Conservation (phyloP, 257 asterid genomes). For the Salvia rosmarinus region DNA sequence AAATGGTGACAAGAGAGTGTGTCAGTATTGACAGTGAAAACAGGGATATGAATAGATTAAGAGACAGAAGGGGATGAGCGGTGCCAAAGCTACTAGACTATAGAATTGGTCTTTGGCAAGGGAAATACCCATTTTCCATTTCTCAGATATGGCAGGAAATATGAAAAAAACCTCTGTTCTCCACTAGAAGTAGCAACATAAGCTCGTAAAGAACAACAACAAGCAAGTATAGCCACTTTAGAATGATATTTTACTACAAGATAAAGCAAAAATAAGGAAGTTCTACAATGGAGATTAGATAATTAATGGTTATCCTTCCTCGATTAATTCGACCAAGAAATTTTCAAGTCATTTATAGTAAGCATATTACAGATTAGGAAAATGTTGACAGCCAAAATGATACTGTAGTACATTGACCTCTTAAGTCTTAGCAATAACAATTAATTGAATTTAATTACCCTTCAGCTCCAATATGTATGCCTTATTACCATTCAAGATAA, state of each 20-base stretch:
- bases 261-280: slow-evolving; percentile 8
- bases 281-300: neutral
- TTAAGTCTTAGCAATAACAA: neutral
- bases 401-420: neutral
- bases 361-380: slow-evolving; percentile 7
- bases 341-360: neutral
- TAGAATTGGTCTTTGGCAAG: neutral
- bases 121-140: neutral
- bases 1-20: neutral
- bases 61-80: too few relatives aligned
- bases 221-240: neutral
- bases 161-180: neutral
- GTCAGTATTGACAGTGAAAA: neutral
- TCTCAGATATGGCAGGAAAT: neutral
- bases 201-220: neutral
- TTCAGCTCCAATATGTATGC: neutral
- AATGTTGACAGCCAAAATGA: neutral
- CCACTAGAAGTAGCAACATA: slow-evolving; percentile 13
- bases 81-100: too few relatives aligned
- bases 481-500: slow-evolving; percentile 7
- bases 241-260: neutral
- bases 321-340: slow-evolving; percentile 5
- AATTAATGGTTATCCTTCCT: neutral
- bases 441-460: slow-evolving; percentile 12
- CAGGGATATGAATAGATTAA: too few relatives aligned